A percentile compares a stretch with the other conserved stretches of the same genome.
These are phyloP conservation scores for Erythrobasidium yunnanense DNA, from an alignment of 768 basidiomycete genomes.

Conservation along the genomic window DNA sequence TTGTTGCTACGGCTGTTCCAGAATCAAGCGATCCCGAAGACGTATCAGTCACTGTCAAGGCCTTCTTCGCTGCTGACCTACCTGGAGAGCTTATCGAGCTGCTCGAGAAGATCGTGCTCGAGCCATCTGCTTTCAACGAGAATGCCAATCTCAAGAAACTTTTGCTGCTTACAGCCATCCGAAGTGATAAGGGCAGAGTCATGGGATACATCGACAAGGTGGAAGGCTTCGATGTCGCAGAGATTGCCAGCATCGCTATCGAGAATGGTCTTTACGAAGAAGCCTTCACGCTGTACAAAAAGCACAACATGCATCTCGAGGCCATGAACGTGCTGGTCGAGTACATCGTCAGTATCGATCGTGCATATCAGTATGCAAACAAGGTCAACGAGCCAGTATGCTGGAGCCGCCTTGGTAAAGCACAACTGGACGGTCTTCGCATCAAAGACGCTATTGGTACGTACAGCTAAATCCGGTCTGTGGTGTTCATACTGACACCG, in stretches of 20 bases:
- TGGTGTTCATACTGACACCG: neutral
- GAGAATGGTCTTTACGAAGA: conserved; percentile 94
- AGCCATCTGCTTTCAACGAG: conserved; percentile 93
- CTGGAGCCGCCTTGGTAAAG: conserved; percentile 96
- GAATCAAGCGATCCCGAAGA: conserved; percentile 97
- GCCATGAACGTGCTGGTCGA: conserved; percentile 97
- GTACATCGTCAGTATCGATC: conserved; percentile 93
- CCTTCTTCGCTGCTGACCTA: conserved; percentile 91
- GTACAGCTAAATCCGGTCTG: conserved; percentile 36
- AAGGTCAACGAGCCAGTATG: conserved; percentile 94
- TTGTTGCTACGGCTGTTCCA: conserved; percentile 86
- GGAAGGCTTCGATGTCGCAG: conserved; percentile 82
- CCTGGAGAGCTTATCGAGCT: conserved; percentile 94
- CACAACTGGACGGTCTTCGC: conserved; percentile 91
- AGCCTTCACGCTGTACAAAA: conserved; percentile 93
- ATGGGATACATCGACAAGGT: conserved; percentile 96
- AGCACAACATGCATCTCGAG: conserved; percentile 85
- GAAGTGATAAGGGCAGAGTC: conserved; percentile 96
- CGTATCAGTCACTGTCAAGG: conserved; percentile 95
- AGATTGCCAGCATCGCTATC: conserved; percentile 92
- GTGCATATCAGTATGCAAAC: conserved; percentile 86
- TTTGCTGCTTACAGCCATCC: conserved; percentile 84
- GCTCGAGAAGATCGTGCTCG: conserved; percentile 95
- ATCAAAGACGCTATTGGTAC: conserved; percentile 94
- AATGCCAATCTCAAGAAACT: conserved; percentile 94